phyloP scores from a whole-genome alignment of 1,284 basidiomycete species.

The Pseudozyma sp. region DNA sequence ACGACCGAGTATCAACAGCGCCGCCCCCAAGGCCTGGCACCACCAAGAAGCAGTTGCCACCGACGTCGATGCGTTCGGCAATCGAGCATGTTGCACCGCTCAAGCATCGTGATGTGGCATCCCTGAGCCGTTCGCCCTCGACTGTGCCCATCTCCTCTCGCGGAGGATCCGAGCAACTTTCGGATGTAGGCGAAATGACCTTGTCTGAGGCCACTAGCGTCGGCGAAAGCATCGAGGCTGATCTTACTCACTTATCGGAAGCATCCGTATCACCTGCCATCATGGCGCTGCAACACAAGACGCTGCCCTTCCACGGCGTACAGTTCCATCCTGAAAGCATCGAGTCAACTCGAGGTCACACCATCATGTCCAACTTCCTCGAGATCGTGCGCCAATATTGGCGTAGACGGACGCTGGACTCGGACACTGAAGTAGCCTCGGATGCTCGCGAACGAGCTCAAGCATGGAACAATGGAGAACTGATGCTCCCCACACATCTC shows the following conservation, averaged over 20 bases:
- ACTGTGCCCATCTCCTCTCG: slow-evolving; percentile 30
- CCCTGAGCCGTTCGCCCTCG: slow-evolving; percentile 34
- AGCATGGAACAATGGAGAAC: slow-evolving; percentile 15
- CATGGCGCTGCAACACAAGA: slow-evolving; percentile 62
- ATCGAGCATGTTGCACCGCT: slow-evolving; percentile 13
- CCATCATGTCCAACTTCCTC: slow-evolving; percentile 62
- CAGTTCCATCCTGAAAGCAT: slow-evolving; percentile 87
- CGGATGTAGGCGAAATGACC: slow-evolving; percentile 23
- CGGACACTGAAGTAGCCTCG: neutral
- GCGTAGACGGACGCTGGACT: slow-evolving; percentile 11
- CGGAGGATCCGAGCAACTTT: slow-evolving; percentile 28
- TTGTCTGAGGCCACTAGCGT: slow-evolving; percentile 31
- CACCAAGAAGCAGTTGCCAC: slow-evolving; percentile 7
- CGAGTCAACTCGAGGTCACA: slow-evolving; percentile 49
- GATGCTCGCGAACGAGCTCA: slow-evolving; percentile 18
- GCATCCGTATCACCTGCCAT: slow-evolving; percentile 32
- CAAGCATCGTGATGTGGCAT: slow-evolving; percentile 34
- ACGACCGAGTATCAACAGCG: slow-evolving; percentile 36
- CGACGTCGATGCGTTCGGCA: neutral
- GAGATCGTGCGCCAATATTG: slow-evolving; percentile 45
- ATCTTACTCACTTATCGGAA: neutral
- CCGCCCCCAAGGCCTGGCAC: slow-evolving; percentile 36
- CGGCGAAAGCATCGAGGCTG: slow-evolving; percentile 13
- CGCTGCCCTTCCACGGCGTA: slow-evolving; percentile 83
- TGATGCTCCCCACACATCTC: slow-evolving; percentile 23